Base-by-base conservation (phyloP, 2,329 filamentous ascomycete species). In the Camillea tinctor region DNA sequence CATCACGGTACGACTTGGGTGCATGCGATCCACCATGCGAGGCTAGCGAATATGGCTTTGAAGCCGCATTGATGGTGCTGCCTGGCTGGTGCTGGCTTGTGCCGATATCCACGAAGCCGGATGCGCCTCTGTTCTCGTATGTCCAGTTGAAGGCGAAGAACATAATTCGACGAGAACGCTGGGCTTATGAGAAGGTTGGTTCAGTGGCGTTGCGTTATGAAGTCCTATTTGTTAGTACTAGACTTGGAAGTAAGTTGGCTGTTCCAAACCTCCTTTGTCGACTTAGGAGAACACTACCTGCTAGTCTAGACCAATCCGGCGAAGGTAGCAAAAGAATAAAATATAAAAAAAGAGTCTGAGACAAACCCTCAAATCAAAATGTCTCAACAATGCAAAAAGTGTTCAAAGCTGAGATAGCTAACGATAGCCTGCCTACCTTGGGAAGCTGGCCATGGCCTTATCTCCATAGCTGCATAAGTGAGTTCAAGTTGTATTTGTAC, bases 401-500 rank as follows among this genome's bases (percentile, higher is more conserved):
- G 5, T 11, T 17, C 17, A 44, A n/a, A 44, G 26, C 4, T 11
- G 36, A 44, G 36, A n/a, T 44, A n/a, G n/a, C 36, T 15, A 11
- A 44, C 36, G 5, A 44, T 44, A 44, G 17, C 36, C 36, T n/a
- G 36, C 6, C 26, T 30, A 40, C 15, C 36, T 17, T 17, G 6
- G 17, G 36, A n/a, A 44, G 36, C 13, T 30, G 26, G 13, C 7
- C 8, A 30, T 30, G 26, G 8, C 8, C 26, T 30, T 11, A 30
- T 44, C 2, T 48, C n/a, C 51, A 40, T 44, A 50, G 55, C 59
- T 60, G 50, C 65, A 60, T 58, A 66, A 58, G 52, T 50, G 24
- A 62, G 57, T 50, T 59, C 48, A 22, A 62, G 57, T 50, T 59
- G 53, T 60, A 55, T 65, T 56, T 62, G 8, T 40, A 61, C 56